Percentiles rank a stretch among this genome's conserved stretches.
These are phyloP conservation scores for Paecilomyces sp. DNA, from an alignment of 2,329 filamentous ascomycete species.

Conservation along the genomic window DNA sequence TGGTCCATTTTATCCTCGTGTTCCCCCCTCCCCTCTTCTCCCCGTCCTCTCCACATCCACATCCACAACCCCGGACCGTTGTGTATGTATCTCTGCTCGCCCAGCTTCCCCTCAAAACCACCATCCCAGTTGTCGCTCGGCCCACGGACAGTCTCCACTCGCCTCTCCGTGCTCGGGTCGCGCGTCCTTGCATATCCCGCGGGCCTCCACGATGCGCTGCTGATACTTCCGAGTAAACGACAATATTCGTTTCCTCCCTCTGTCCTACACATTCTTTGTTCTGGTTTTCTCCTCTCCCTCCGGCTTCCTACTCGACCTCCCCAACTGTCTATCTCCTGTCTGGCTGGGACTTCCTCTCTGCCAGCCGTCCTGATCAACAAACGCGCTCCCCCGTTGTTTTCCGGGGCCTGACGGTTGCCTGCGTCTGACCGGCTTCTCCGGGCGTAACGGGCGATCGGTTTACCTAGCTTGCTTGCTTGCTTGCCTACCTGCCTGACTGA, in stretches of 20 bases:
- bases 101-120: background rate
- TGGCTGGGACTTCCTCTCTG: background rate
- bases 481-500: no score
- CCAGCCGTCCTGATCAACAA: background rate
- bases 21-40: slow-evolving; percentile 4
- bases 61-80: background rate
- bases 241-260: no score
- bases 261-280: background rate
- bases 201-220: background rate
- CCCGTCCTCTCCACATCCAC: slow-evolving; percentile 3
- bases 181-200: background rate
- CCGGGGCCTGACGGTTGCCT: background rate
- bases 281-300: no score
- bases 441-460: background rate
- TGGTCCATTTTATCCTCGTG: slow-evolving; percentile 10
- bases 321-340: background rate
- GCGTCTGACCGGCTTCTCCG: background rate
- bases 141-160: slow-evolving; percentile 1
- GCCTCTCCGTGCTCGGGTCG: background rate
- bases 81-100: background rate
- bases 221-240: background rate
- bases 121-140: slow-evolving; percentile 2
- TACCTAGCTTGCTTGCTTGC: background rate
- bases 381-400: background rate
- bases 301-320: background rate